A percentile compares a stretch with the other conserved stretches of the same genome.
Evolutionary conservation across 495 filamentous ascomycete genomes (phyloP).

Genomic region (Penicillium cosmopolitanum): DNA sequence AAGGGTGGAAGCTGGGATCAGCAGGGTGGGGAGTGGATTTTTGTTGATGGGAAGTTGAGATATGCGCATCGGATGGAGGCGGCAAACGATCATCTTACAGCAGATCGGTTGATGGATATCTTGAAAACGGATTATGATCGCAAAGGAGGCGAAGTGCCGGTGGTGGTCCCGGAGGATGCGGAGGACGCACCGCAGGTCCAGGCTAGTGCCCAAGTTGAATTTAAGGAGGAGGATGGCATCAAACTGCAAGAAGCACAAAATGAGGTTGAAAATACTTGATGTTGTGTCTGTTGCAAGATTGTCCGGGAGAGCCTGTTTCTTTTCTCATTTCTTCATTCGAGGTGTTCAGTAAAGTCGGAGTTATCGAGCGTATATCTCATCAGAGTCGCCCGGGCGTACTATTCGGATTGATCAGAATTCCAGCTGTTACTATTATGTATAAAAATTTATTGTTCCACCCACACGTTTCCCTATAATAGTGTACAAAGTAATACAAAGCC

Average conservation of each 20-base stretch:
- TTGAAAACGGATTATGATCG: conserved; percentile 13
- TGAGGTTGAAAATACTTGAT: too few relatives aligned
- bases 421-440: neutral
- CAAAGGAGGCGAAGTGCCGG: neutral
- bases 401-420: neutral
- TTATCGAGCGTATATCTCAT: neutral
- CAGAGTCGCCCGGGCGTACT: neutral
- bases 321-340: too few relatives aligned
- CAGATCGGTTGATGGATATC: conserved; percentile 27
- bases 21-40: conserved; percentile 34
- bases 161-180: too few relatives aligned
- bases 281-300: too few relatives aligned
- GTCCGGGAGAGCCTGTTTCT: too few relatives aligned
- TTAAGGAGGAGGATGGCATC: too few relatives aligned
- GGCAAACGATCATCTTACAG: conserved; percentile 31
- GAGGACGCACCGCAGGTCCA: too few relatives aligned
- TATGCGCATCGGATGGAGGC: conserved; percentile 32
- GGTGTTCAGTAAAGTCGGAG: neutral
- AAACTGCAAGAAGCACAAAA: too few relatives aligned
- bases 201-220: too few relatives aligned
- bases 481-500: conserved; percentile 15
- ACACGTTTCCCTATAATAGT: neutral
- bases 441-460: neutral
- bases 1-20: conserved; percentile 22
- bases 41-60: conserved; percentile 20